Base-by-base conservation (phyloP, 192 early-diverging fungal species). In the Coemansia furcata region DNA sequence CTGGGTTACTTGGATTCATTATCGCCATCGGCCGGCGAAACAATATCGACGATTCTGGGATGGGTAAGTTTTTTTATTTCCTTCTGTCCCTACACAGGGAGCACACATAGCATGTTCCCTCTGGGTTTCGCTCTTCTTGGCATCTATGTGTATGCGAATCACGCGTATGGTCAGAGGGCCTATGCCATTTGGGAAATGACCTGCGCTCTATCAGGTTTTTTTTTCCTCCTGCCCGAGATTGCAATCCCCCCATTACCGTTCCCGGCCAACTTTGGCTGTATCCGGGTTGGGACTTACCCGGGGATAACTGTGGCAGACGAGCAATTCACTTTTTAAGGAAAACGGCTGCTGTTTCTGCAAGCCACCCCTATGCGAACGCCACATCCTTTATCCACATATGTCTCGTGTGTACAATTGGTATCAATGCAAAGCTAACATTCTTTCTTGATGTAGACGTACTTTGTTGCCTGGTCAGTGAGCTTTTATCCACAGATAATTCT, bases 401-500 rank as follows among this genome's bases (percentile, higher is more conserved):
- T 32, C 29, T 10, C 29, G 30, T 57, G 54, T 32, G 12, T 33
- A 15, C 23, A 3, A 11, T 30, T 32, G 54, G 15, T 57, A n/a
- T 57, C 30, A 33, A 57, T 32, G 29, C 15, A 17, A 57, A 35
- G n/a, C 54, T 57, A 57, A 57, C 54, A 57, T 32, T 67, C 52
- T 59, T 65, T 62, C 33, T 32, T 43, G 1, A n/a, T 74, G 49
- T 87, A 85, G 89, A 72, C 73, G 9, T 95, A 95, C 80, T 93
- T 94, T 72, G 50, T 86, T 6, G 90, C 94, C 26, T 97, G 95
- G 95, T 92, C 90, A 1, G 78, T 91, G 30, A 89, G 87, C 71
- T 97, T 97, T 68, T 97, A 95, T 71, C 94, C 94, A 5, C 94
- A 95, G 63, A 83, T 85, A 3, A 73, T 93, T 14, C 85, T 95